These are phyloP conservation scores for Chernovozyma sophiae-reginae DNA, from an alignment of 1,139 yeast species.

Conservation along the genomic window DNA sequence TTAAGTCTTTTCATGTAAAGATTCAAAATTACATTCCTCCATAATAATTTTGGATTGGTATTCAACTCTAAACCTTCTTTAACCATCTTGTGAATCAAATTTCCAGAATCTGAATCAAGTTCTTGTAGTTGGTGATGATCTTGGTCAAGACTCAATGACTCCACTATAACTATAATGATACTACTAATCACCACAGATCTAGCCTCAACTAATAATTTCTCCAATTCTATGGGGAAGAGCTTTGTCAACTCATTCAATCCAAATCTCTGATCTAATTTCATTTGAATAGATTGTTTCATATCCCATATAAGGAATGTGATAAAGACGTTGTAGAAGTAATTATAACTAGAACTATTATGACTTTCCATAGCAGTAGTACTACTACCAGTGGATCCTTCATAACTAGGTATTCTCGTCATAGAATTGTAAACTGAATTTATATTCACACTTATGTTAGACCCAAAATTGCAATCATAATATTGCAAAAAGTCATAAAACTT, in stretches of 20 bases:
- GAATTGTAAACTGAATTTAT: conserved; percentile 6
- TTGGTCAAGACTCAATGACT: background rate
- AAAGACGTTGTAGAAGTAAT: conserved; percentile 8
- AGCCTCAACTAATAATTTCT: background rate
- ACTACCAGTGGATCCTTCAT: background rate
- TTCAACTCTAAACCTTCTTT: conserved; percentile 1
- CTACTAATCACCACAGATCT: background rate
- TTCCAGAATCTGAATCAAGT: background rate
- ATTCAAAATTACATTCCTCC: background rate
- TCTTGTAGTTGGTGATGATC: too few relatives aligned
- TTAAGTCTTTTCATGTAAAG: background rate
- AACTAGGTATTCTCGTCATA: conserved; percentile 4
- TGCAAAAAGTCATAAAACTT: conserved; percentile 17
- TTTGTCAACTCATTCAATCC: conserved; percentile 8
- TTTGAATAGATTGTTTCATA: background rate
- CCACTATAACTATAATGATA: background rate
- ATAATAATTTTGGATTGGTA: background rate
- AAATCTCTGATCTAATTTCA: conserved; percentile 1
- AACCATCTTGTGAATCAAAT: conserved; percentile 4
- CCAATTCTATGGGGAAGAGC: conserved; percentile 5
- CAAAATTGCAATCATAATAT: conserved; percentile 1
- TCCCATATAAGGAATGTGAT: conserved; percentile 6
- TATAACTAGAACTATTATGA: background rate
- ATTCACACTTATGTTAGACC: conserved; percentile 1
- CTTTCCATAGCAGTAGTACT: too few relatives aligned